A percentile compares a stretch with the other conserved stretches of the same genome.
These are phyloP conservation scores for Panaeolus papilionaceus DNA, from an alignment of 768 basidiomycete species.

Conservation along the genomic window DNA sequence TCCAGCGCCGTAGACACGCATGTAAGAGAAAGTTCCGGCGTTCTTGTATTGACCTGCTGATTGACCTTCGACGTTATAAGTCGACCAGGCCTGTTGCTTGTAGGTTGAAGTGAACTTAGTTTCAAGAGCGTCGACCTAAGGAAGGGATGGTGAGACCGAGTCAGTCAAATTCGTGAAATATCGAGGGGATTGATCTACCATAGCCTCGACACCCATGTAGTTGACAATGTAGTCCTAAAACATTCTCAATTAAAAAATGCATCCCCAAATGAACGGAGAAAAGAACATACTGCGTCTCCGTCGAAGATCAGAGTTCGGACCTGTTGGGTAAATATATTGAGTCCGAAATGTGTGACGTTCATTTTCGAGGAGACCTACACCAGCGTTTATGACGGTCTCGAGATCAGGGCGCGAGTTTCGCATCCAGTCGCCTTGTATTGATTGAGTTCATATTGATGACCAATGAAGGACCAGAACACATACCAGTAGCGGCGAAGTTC, in stretches of 20 bases:
- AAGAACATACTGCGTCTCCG: slow-evolving; percentile 57
- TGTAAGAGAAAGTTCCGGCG: slow-evolving; percentile 61
- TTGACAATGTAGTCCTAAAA: slow-evolving; percentile 58
- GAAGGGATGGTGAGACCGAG: background rate
- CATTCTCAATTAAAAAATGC: background rate
- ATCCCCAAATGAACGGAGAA: background rate
- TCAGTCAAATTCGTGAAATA: background rate
- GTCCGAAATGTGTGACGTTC: no score
- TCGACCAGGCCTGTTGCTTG: slow-evolving; percentile 47
- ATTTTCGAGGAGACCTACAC: slow-evolving; percentile 34
- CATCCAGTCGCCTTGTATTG: slow-evolving; percentile 60
- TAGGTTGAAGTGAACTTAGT: slow-evolving; percentile 52
- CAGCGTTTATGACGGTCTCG: slow-evolving; percentile 63
- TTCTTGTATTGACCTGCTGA: slow-evolving; percentile 61
- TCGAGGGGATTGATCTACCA: slow-evolving; percentile 40
- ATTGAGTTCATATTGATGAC: background rate
- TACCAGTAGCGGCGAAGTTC: slow-evolving; percentile 52
- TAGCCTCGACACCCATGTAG: slow-evolving; percentile 60
- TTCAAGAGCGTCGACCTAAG: slow-evolving; percentile 49
- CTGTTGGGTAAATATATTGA: slow-evolving; percentile 23
- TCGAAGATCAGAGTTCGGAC: slow-evolving; percentile 57
- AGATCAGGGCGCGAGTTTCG: slow-evolving; percentile 50
- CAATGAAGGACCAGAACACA: slow-evolving; percentile 13
- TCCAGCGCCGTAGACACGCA: slow-evolving; percentile 55
- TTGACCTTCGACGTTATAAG: slow-evolving; percentile 57